Base-by-base conservation (phyloP, 2,329 filamentous ascomycete species). In the Hypomyces rosellus region DNA sequence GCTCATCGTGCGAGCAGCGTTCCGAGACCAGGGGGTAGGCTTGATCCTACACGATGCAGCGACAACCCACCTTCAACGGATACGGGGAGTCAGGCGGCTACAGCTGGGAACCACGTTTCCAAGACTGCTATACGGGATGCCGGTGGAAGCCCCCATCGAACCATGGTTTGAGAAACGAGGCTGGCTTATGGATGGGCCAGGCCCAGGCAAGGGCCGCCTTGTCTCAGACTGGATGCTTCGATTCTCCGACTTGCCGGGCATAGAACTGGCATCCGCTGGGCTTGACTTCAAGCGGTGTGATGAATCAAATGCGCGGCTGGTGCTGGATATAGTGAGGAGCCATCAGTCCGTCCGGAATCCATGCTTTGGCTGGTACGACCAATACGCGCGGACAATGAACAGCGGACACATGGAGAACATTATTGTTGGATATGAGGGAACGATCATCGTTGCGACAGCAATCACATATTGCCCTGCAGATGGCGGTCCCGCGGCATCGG, bases 101-200 rank as follows among this genome's bases (percentile, higher is more conserved):
- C 78, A 81, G 55, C 69, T 83, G 11, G 80, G 80, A 44, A 78
- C 74, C 57, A 77, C 77, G 0, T 83, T 82, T 56, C 80, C 80
- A 22, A 73, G 80, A 20, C 67, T 83, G 1, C 62, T 84, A 5
- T 78, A 76, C 57, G 80, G 80, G 0, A 67, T 78, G 37, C 77
- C 77, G 0, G 53, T 64, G 4, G 72, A 72, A 12, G 64, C 69
- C 33, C 58, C 65, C 4, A 68, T 66, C 5, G 65, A 72, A 48
- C 70, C 71, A 18, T 83, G 80, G 80, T 80, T 83, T 55, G 65
- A 68, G 41, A 71, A 71, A 34, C 71, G 76, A 46, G 76, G 74
- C 11, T 84, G 80, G 80, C 62, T 66, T 18, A 68, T 81, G 54
- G 67, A 75, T 57, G 67, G 63, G 41, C 59, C 64, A 18, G 57